Evolutionary conservation across 2,329 filamentous ascomycete species (phyloP).

Genomic region (Aureobasidium sp.): DNA sequence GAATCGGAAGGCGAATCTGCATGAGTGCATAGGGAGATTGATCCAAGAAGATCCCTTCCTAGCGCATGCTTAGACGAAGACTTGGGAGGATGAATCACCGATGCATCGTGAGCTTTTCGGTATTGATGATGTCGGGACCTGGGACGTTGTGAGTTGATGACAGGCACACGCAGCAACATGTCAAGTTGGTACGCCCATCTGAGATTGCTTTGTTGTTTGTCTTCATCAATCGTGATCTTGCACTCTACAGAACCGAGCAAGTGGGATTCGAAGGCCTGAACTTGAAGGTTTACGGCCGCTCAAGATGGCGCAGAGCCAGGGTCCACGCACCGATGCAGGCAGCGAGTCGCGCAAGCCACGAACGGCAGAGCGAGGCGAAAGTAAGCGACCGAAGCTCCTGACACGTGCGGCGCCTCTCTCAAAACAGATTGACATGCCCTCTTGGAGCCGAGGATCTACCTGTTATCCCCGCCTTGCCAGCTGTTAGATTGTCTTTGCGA

Average conservation of each 20-base stretch:
- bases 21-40: not conserved
- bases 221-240: not conserved
- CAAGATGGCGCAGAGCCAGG: slow-evolving; percentile 6
- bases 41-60: not conserved
- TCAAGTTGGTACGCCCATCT: not conserved
- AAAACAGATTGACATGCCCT: slow-evolving; percentile 8
- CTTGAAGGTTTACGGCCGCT: not conserved
- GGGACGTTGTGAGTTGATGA: not conserved
- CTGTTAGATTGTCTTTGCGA: slow-evolving; percentile 4
- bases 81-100: not conserved
- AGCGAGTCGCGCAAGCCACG: slow-evolving; percentile 2
- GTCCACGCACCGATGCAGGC: slow-evolving; percentile 7
- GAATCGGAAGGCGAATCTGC: not conserved
- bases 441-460: not conserved
- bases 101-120: slow-evolving; percentile 1
- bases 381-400: not conserved
- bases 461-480: not conserved
- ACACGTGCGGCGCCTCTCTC: slow-evolving; percentile 7
- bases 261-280: not conserved
- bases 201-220: not conserved
- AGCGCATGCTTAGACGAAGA: not conserved
- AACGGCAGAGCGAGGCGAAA: slow-evolving; percentile 8
- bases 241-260: not conserved
- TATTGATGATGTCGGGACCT: not conserved
- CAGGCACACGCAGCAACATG: not conserved